These are phyloP conservation scores for Botrytis fabae DNA, from an alignment of 2,329 filamentous ascomycete species.

Conservation along the genomic window DNA sequence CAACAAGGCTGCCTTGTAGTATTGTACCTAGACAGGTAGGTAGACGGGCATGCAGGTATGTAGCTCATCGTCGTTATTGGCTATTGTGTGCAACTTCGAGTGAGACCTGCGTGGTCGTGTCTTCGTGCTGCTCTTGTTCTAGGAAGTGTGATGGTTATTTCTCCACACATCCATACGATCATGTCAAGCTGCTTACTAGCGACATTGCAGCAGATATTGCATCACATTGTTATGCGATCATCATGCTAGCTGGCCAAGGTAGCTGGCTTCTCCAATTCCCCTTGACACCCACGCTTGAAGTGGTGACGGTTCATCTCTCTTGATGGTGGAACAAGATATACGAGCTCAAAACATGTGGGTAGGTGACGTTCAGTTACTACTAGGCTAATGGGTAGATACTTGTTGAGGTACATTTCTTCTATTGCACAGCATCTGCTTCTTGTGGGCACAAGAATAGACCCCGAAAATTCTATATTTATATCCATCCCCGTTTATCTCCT, in stretches of 20 bases:
- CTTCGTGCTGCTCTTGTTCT: neutral
- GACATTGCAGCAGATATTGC: neutral
- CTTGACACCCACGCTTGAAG: neutral
- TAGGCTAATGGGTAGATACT: neutral
- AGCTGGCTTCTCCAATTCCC: neutral
- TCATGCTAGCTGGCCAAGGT: neutral
- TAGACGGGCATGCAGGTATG: neutral
- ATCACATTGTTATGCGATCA: neutral
- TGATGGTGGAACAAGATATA: neutral
- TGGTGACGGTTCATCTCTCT: neutral
- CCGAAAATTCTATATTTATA: slow-evolving; percentile 6
- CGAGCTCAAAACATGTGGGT: neutral
- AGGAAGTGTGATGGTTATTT: neutral
- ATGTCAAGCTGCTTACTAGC: neutral
- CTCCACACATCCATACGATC: neutral
- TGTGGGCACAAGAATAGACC: neutral
- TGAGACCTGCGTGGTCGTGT: neutral
- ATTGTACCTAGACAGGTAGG: neutral
- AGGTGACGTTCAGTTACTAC: neutral
- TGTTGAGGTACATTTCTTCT: neutral
- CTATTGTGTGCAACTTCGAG: neutral
- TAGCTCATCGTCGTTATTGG: neutral
- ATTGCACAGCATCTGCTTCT: neutral
- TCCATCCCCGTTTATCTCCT: neutral
- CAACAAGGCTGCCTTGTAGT: slow-evolving; percentile 11